These are phyloP conservation scores for Epichloe amarillans DNA, from an alignment of 2,329 filamentous ascomycete species.

Conservation along the genomic window DNA sequence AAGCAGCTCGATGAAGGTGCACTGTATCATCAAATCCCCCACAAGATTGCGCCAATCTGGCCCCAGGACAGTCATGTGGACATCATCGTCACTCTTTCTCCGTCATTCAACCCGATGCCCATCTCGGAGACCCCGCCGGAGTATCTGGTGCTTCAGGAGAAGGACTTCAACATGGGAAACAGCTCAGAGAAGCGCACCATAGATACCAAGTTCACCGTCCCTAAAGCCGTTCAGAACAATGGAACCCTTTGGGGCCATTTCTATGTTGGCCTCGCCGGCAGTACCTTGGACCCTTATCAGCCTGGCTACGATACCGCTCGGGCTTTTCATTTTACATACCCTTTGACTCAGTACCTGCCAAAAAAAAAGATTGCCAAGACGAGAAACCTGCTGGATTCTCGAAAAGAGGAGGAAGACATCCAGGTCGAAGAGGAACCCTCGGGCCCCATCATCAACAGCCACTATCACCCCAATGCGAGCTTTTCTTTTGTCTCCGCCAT, in stretches of 20 bases:
- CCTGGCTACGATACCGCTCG: conserved; percentile 58
- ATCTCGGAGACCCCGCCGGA: conserved; percentile 53
- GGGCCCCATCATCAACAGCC: conserved; percentile 64
- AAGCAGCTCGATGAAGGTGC: conserved; percentile 45
- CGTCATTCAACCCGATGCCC: conserved; percentile 54
- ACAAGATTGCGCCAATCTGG: conserved; percentile 78
- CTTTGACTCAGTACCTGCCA: conserved; percentile 76
- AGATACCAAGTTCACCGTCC: conserved; percentile 65
- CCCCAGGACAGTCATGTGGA: conserved; percentile 65
- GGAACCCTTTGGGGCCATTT: conserved; percentile 93
- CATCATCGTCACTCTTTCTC: conserved; percentile 71
- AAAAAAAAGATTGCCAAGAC: conserved; percentile 90
- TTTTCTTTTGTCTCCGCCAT: conserved; percentile 74
- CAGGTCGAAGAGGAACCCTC: conserved; percentile 35
- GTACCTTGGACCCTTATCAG: conserved; percentile 60
- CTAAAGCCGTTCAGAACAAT: conserved; percentile 72
- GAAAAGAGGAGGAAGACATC: conserved; percentile 30
- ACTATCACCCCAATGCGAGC: conserved; percentile 92
- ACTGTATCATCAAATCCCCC: conserved; percentile 50
- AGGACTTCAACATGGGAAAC: conserved; percentile 65
- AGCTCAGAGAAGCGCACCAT: conserved; percentile 66
- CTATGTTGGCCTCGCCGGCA: conserved; percentile 67
- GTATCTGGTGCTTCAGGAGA: conserved; percentile 66
- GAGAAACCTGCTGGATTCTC: conserved; percentile 64
- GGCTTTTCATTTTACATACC: conserved; percentile 73